A percentile compares a stretch with the other conserved stretches of the same genome.
These are phyloP conservation scores for Plectranthus barbatus DNA, from an alignment of 257 asterid species.

Conservation along the genomic window DNA sequence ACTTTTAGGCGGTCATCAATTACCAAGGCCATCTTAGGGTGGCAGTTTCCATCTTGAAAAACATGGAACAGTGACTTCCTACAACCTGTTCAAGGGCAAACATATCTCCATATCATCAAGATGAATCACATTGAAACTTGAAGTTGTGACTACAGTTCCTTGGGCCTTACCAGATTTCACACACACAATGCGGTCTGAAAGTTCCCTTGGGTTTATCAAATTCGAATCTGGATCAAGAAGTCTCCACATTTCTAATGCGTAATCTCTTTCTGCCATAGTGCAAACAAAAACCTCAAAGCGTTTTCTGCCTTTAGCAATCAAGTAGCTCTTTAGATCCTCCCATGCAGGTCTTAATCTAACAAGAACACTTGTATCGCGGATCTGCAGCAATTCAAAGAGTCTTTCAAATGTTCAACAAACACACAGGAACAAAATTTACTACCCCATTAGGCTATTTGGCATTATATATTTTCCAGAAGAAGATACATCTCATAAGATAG, in stretches of 20 bases:
- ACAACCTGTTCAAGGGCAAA: conserved; percentile 36
- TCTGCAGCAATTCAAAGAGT: conserved; percentile 34
- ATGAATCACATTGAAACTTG: neutral
- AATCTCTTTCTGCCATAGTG: conserved; percentile 98
- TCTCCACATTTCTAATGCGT: conserved; percentile 99
- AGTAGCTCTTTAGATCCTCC: conserved; percentile 92
- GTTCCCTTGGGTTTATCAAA: conserved; percentile 63
- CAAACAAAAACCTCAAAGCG: conserved; percentile 97
- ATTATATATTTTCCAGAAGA: neutral
- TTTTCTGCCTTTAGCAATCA: conserved; percentile 96
- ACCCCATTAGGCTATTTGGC: neutral
- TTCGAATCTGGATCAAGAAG: conserved; percentile 94
- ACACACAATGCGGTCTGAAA: conserved; percentile 81
- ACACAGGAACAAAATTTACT: neutral
- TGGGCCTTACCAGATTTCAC: conserved; percentile 78
- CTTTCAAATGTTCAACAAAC: neutral
- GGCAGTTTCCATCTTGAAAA: conserved; percentile 75
- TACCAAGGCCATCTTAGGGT: conserved; percentile 91
- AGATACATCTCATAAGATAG: neutral
- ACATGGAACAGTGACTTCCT: conserved; percentile 75
- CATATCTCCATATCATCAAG: neutral
- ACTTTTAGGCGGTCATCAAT: conserved; percentile 91
- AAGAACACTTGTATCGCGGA: conserved; percentile 95
- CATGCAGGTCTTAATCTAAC: conserved; percentile 98
- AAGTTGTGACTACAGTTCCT: neutral